phyloP scores from a whole-genome alignment of 176 grass and related monocot genomes.

The Oropetium thomaeum region DNA sequence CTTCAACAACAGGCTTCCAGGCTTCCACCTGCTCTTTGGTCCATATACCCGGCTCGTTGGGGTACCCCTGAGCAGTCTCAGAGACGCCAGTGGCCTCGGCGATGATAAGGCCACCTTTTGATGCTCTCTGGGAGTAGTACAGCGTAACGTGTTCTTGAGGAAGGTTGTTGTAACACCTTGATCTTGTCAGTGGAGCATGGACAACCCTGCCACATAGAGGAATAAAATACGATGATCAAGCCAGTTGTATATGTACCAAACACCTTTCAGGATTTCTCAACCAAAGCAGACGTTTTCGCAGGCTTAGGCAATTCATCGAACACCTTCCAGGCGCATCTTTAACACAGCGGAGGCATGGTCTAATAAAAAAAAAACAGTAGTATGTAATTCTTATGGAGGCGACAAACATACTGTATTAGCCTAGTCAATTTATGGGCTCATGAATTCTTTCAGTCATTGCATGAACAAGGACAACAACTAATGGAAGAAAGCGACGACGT shows the following conservation, averaged over 20 bases:
- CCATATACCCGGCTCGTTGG: conserved; percentile 58
- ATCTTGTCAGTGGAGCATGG: conserved; percentile 25
- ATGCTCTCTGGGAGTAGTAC: conserved; percentile 52
- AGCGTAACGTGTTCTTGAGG: conserved; percentile 25
- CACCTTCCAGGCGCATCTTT: neutral
- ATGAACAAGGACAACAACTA: no score
- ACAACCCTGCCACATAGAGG: conserved; percentile 26
- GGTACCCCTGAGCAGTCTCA: conserved; percentile 39
- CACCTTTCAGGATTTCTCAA: neutral
- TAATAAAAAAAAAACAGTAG: neutral
- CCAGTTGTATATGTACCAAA: neutral
- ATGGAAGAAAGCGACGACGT: neutral
- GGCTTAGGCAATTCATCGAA: conserved; percentile 23
- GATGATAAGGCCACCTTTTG: conserved; percentile 35
- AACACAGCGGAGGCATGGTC: neutral
- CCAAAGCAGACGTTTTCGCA: neutral
- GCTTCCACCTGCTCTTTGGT: conserved; percentile 62
- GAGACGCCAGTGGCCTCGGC: conserved; percentile 42
- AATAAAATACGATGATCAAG: neutral
- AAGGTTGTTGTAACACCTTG: conserved; percentile 32
- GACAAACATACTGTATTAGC: neutral
- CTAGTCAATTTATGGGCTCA: neutral
- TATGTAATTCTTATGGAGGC: neutral
- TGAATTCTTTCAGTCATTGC: neutral
- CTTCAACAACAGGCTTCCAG: conserved; percentile 55